phyloP scores from a whole-genome alignment of 2,329 filamentous ascomycete genomes.

The Xylaria sp. region DNA sequence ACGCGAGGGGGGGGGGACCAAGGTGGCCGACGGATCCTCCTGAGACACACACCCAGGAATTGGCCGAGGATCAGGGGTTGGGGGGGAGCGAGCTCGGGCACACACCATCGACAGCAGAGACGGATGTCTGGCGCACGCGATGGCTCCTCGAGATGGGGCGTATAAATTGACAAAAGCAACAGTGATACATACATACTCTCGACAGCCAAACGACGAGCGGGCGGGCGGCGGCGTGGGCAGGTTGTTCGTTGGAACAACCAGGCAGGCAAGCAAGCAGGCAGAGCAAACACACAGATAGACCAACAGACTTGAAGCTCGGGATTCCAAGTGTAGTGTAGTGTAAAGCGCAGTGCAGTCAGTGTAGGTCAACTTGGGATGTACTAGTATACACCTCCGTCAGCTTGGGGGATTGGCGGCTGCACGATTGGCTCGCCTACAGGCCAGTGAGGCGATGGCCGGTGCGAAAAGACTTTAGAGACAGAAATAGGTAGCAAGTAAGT shows the following conservation, averaged over 20 bases:
- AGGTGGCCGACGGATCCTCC: slow-evolving; percentile 20
- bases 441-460: slow-evolving; percentile 9
- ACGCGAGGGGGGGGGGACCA: neutral
- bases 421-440: slow-evolving; percentile 30
- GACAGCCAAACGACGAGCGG: neutral
- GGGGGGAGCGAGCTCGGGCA: slow-evolving; percentile 1
- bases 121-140: slow-evolving; percentile 3
- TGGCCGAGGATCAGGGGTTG: slow-evolving; percentile 31
- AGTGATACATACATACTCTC: slow-evolving; percentile 26
- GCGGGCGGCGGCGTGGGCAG: neutral
- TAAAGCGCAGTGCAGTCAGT: too few relatives aligned
- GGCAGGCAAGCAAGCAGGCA: too few relatives aligned
- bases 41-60: slow-evolving; percentile 25
- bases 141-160: neutral
- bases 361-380: slow-evolving; percentile 3
- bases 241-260: neutral
- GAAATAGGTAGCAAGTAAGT: neutral
- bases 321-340: neutral
- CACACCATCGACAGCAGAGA: neutral
- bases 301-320: too few relatives aligned
- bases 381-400: slow-evolving; percentile 11
- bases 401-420: slow-evolving; percentile 18
- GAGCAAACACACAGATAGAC: too few relatives aligned
- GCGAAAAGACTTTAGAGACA: neutral
- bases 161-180: slow-evolving; percentile 9